These are phyloP conservation scores for Rhynchosporium agropyri DNA, from an alignment of 2,329 filamentous ascomycete genomes.

Conservation along the genomic window DNA sequence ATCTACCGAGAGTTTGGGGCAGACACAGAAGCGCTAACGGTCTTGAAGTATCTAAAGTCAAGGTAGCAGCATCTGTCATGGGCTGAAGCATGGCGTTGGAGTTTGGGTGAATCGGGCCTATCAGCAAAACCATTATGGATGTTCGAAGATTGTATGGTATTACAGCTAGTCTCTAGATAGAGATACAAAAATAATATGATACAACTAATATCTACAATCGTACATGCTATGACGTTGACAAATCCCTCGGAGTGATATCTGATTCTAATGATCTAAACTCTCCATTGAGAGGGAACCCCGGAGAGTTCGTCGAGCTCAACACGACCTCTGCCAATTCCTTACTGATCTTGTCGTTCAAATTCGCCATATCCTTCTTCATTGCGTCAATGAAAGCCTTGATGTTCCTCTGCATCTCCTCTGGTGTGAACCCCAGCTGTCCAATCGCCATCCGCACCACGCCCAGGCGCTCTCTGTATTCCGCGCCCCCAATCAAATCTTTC, in stretches of 20 bases:
- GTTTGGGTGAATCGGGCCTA: conserved; percentile 42
- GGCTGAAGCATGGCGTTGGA: conserved; percentile 48
- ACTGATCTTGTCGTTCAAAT: conserved; percentile 62
- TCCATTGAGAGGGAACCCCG: conserved; percentile 85
- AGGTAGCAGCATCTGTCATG: conserved; percentile 31
- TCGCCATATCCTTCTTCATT: conserved; percentile 76
- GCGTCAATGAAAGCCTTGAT: conserved; percentile 75
- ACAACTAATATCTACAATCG: conserved; percentile 46
- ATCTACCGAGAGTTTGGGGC: conserved; percentile 65
- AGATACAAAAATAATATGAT: conserved; percentile 41
- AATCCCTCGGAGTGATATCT: conserved; percentile 53
- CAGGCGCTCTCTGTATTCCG: conserved; percentile 81
- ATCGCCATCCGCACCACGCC: conserved; percentile 89
- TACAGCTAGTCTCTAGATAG: conserved; percentile 28
- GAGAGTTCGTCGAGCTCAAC: conserved; percentile 82
- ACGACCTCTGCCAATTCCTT: conserved; percentile 80
- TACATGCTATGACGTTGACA: conserved; percentile 49
- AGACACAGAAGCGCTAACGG: conserved; percentile 58
- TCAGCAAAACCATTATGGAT: not conserved
- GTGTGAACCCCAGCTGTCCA: conserved; percentile 86
- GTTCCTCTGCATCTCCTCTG: conserved; percentile 83
- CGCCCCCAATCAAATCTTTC: conserved; percentile 79
- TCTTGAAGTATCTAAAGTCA: conserved; percentile 43
- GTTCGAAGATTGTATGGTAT: not conserved
- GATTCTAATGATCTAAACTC: conserved; percentile 68